Evolutionary conservation across 345 rosid species (phyloP).

Genomic region (Adansonia digitata): DNA sequence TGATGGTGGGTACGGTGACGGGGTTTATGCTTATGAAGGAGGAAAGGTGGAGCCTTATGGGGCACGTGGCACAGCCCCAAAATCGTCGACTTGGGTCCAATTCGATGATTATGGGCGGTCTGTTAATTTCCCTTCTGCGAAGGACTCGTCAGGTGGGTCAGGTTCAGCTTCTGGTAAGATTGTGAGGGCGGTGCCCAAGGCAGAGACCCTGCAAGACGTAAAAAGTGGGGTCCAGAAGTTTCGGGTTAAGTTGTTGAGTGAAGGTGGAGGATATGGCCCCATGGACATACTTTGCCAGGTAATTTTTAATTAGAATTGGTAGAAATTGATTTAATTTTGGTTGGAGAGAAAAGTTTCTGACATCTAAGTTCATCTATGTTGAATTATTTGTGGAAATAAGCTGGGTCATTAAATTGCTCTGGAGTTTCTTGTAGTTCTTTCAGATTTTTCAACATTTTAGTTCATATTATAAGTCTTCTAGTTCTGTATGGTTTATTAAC

Average conservation of each 20-base stretch:
- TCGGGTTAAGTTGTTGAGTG: conserved; percentile 83
- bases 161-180: conserved; percentile 52
- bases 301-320: background rate
- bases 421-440: background rate
- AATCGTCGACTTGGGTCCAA: conserved; percentile 56
- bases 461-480: background rate
- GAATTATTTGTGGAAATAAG: background rate
- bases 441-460: background rate
- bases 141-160: conserved; percentile 41
- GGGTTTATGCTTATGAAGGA: conserved; percentile 80
- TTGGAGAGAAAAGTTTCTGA: background rate
- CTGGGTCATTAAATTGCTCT: background rate
- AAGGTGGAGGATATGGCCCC: conserved; percentile 78
- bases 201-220: conserved; percentile 69
- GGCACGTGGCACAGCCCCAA: conserved; percentile 85
- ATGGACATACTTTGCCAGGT: conserved; percentile 98
- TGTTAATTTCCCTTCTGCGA: conserved; percentile 50
- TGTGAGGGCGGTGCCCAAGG: conserved; percentile 87
- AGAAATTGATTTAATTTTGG: background rate
- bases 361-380: background rate
- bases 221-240: conserved; percentile 90
- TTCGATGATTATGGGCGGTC: conserved; percentile 96
- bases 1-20: conserved; percentile 73
- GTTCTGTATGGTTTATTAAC: background rate
- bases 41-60: conserved; percentile 89